Evolutionary conservation across 108 stramenopile species (phyloP).

Genomic region (Cyclotella cryptica): DNA sequence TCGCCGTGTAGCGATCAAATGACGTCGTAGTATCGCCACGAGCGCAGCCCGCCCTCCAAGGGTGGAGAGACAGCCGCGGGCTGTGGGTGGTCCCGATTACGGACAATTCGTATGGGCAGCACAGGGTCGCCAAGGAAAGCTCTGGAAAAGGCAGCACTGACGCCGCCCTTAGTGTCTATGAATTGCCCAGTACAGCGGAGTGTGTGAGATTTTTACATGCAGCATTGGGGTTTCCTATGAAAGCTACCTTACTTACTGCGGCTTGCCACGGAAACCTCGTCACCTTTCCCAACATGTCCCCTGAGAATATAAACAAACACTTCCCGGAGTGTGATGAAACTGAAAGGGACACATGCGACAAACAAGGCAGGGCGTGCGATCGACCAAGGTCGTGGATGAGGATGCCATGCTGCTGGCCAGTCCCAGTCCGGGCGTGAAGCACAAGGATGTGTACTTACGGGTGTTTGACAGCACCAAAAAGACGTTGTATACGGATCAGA

Average conservation of each 20-base stretch:
- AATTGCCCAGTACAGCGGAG: slow-evolving; percentile 8
- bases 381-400: no score
- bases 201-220: no score
- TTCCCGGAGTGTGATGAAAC: slow-evolving; percentile 31
- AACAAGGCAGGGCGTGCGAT: slow-evolving; percentile 17
- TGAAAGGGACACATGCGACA: slow-evolving; percentile 31
- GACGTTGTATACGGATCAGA: slow-evolving; percentile 48
- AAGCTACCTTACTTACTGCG: slow-evolving; percentile 21
- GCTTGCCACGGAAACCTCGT: no score
- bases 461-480: slow-evolving; percentile 17
- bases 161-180: background rate
- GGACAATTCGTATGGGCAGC: background rate
- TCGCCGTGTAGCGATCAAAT: background rate
- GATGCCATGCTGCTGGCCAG: slow-evolving; percentile 1
- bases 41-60: slow-evolving; percentile 8
- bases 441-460: no score
- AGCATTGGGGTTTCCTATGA: no score
- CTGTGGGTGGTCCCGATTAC: background rate
- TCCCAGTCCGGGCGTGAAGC: background rate
- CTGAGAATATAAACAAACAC: background rate
- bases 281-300: slow-evolving; percentile 15
- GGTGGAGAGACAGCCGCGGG: background rate
- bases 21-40: background rate
- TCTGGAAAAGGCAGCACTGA: background rate
- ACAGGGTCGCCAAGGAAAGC: no score